phyloP scores from a whole-genome alignment of 2,329 filamentous ascomycete species.

The Thielaviopsis ethacetica region DNA sequence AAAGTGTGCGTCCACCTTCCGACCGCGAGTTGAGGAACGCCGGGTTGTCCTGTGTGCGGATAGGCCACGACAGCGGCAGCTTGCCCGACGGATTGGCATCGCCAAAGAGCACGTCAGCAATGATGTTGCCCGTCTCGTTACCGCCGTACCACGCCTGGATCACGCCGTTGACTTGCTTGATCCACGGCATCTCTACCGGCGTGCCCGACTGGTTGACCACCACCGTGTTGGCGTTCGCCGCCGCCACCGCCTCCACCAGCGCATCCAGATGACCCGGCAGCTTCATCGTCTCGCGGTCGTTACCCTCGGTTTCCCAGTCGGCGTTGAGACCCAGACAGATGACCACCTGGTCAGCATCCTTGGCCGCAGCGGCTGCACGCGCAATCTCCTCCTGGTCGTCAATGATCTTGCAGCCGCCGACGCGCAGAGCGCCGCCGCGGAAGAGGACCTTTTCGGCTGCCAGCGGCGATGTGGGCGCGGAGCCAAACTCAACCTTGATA shows the following conservation, averaged over 20 bases:
- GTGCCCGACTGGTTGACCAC: constrained; percentile 68
- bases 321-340: constrained; percentile 63
- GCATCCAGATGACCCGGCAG: constrained; percentile 58
- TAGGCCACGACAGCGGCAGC: constrained; percentile 58
- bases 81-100: constrained; percentile 60
- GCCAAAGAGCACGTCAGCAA: constrained; percentile 64
- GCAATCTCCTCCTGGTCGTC: constrained; percentile 42
- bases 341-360: constrained; percentile 58
- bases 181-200: constrained; percentile 57
- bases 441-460: constrained; percentile 32
- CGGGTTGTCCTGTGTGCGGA: constrained; percentile 47
- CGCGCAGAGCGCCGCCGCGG: constrained; percentile 42
- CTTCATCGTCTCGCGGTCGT: constrained; percentile 63
- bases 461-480: constrained; percentile 40
- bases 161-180: constrained; percentile 32
- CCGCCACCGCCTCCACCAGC: constrained; percentile 48
- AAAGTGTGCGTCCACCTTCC: constrained; percentile 55
- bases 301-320: constrained; percentile 69
- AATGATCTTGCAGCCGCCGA: constrained; percentile 44
- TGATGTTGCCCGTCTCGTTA: constrained; percentile 70
- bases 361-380: constrained; percentile 51
- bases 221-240: constrained; percentile 50
- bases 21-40: constrained; percentile 58
- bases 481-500: constrained; percentile 42
- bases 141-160: constrained; percentile 75